A percentile compares a stretch with the other conserved stretches of the same genome.
These are phyloP conservation scores for Lachnellula suecica DNA, from an alignment of 2,329 filamentous ascomycete genomes.

Conservation along the genomic window DNA sequence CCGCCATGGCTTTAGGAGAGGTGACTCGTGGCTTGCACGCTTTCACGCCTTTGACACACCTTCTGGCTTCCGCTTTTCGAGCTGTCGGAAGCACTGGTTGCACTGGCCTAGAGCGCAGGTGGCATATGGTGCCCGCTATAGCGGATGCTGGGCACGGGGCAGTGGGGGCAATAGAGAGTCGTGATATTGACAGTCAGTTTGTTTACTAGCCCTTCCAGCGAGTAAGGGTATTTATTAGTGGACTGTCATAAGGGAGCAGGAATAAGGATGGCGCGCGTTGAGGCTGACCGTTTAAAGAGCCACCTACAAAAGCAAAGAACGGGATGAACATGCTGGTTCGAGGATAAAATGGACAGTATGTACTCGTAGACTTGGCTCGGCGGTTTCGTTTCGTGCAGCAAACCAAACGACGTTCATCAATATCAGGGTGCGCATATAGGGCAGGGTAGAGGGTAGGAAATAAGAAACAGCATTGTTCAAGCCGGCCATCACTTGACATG, in stretches of 20 bases:
- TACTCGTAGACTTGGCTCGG: too few relatives aligned
- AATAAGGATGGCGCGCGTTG: conserved; percentile 3
- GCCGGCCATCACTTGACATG: too few relatives aligned
- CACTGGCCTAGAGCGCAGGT: background rate
- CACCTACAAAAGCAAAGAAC: background rate
- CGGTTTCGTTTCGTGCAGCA: too few relatives aligned
- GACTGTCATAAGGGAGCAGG: background rate
- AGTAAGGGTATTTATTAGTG: background rate
- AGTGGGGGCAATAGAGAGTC: background rate
- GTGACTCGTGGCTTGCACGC: conserved; percentile 18
- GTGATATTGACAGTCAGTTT: background rate
- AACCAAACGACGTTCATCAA: too few relatives aligned
- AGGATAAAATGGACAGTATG: background rate
- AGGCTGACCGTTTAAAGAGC: conserved; percentile 8
- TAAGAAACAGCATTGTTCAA: too few relatives aligned
- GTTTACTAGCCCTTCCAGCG: background rate
- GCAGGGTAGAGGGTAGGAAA: too few relatives aligned
- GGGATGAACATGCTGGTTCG: background rate
- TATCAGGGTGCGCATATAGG: too few relatives aligned
- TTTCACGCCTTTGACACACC: background rate
- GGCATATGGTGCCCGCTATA: background rate
- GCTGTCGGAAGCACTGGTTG: background rate
- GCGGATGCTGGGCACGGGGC: background rate
- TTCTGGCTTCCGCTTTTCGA: background rate
- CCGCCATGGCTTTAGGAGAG: background rate